A percentile compares a stretch with the other conserved stretches of the same genome.
These are phyloP conservation scores for Anthracocystis panici-leucophaei DNA, from an alignment of 1,284 basidiomycete species.

Conservation along the genomic window DNA sequence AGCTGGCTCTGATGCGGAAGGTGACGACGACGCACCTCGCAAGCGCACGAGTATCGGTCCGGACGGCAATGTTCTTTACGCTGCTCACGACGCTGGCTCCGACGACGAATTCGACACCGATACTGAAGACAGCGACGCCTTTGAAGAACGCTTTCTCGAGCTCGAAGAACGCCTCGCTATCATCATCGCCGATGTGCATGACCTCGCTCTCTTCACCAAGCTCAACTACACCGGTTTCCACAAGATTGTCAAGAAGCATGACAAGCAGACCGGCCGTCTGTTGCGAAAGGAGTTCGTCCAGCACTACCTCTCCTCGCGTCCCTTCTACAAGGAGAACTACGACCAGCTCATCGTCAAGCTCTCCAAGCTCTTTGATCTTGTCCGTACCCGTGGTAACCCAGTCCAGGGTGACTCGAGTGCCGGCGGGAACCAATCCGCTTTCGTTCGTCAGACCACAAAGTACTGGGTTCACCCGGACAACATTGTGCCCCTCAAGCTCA, in stretches of 20 bases:
- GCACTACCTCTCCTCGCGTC: slow-evolving; percentile 91
- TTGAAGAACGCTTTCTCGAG: slow-evolving; percentile 88
- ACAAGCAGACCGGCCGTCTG: slow-evolving; percentile 76
- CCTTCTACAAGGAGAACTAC: slow-evolving; percentile 86
- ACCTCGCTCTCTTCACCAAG: slow-evolving; percentile 91
- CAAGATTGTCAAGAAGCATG: slow-evolving; percentile 98
- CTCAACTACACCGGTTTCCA: slow-evolving; percentile 95
- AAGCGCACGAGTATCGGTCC: slow-evolving; percentile 49
- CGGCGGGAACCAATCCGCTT: slow-evolving; percentile 94
- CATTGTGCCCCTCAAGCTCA: slow-evolving; percentile 93
- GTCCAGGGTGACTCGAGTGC: slow-evolving; percentile 92
- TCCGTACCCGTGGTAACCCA: slow-evolving; percentile 93
- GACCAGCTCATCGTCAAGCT: slow-evolving; percentile 95
- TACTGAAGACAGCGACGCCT: slow-evolving; percentile 78
- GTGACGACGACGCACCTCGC: slow-evolving; percentile 19
- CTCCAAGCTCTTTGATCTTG: slow-evolving; percentile 93
- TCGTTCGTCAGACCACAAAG: slow-evolving; percentile 96
- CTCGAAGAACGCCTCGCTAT: slow-evolving; percentile 95
- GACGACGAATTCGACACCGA: slow-evolving; percentile 75
- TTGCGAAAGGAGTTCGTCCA: slow-evolving; percentile 78
- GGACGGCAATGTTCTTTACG: slow-evolving; percentile 72
- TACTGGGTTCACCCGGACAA: slow-evolving; percentile 88
- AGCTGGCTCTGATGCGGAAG: slow-evolving; percentile 44
- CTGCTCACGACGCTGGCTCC: slow-evolving; percentile 72
- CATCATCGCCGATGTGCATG: slow-evolving; percentile 97